Conservation (phyloP, 225 moss, liverwort and hornwort species). For the Straminergon stramineum region DNA sequence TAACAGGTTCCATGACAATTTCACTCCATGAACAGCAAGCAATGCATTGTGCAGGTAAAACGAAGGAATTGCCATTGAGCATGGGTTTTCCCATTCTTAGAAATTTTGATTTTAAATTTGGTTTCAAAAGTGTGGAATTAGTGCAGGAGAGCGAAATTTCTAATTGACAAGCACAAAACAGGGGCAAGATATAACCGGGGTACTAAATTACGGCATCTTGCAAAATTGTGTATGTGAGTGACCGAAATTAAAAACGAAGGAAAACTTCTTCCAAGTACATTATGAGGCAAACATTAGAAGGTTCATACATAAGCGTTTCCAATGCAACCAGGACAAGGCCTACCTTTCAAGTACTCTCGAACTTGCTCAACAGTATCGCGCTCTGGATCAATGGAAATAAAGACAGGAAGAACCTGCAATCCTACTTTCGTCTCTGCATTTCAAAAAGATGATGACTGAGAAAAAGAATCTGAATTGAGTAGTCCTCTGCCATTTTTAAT, state of each 20-base stretch:
- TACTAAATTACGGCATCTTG: neutral
- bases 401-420: constrained; percentile 66
- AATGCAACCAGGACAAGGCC: neutral
- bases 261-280: neutral
- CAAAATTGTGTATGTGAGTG: neutral
- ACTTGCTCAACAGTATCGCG: constrained; percentile 86
- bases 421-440: constrained; percentile 66
- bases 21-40: neutral
- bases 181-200: neutral
- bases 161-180: neutral
- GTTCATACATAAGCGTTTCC: neutral
- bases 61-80: neutral
- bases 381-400: constrained; percentile 88
- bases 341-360: constrained; percentile 85
- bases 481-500: neutral
- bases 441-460: neutral
- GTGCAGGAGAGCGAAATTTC: neutral
- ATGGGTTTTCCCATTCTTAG: neutral
- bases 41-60: neutral
- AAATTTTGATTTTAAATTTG: neutral
- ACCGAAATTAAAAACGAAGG: neutral
- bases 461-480: neutral
- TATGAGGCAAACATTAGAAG: neutral
- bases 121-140: neutral
- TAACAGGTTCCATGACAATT: neutral